A percentile compares a stretch with the other conserved stretches of the same genome.
Evolutionary conservation across 2,329 filamentous ascomycete species (phyloP).

Genomic region (Botrytis medusae): DNA sequence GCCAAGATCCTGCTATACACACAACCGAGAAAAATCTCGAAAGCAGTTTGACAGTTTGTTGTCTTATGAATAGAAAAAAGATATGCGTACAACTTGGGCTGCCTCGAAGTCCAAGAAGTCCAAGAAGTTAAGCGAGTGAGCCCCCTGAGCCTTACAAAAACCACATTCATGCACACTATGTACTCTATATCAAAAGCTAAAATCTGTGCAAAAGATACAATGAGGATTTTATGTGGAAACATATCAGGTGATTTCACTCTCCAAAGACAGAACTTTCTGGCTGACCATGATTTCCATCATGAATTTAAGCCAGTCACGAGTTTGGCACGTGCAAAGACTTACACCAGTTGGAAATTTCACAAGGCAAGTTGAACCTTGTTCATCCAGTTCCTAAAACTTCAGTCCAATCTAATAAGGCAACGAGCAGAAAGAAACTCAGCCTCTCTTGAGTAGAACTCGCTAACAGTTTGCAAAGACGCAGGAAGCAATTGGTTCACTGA

Average conservation of each 20-base stretch:
- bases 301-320: not conserved
- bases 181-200: not conserved
- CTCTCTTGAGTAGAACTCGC: not conserved
- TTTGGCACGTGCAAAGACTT: not conserved
- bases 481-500: not conserved
- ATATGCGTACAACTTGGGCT: not conserved
- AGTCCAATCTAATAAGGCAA: not conserved
- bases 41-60: not conserved
- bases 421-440: not conserved
- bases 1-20: no score
- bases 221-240: rapidly evolving
- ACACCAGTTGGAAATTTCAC: no score
- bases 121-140: not conserved
- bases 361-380: not conserved
- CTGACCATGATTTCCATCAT: not conserved
- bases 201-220: not conserved
- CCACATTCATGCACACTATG: not conserved
- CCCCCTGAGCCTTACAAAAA: not conserved
- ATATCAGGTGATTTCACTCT: not conserved
- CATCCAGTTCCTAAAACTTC: not conserved
- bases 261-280: not conserved
- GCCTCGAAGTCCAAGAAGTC: not conserved
- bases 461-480: not conserved
- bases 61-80: not conserved
- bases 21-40: not conserved